Percentiles rank a stretch among this genome's conserved stretches.
phyloP scores from a whole-genome alignment of 805 yeast species.

The Yarrowia deformans region DNA sequence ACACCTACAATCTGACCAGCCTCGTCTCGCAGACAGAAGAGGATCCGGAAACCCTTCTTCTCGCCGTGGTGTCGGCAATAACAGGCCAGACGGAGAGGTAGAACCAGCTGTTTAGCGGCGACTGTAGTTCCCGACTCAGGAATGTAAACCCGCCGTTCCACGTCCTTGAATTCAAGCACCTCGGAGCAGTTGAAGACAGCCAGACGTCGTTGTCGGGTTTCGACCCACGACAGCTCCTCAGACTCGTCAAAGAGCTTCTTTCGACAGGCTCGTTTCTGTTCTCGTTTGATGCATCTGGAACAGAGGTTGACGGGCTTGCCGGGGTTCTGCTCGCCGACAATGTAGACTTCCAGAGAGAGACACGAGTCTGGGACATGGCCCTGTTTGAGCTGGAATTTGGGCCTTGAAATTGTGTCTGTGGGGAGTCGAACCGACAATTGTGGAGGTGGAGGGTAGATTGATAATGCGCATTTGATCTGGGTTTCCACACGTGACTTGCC shows the following conservation, averaged over 20 bases:
- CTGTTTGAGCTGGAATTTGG: conserved; percentile 70
- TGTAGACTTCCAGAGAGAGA: conserved; percentile 72
- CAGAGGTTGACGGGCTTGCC: conserved; percentile 75
- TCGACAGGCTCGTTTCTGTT: conserved; percentile 91
- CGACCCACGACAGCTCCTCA: conserved; percentile 82
- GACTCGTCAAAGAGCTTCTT: conserved; percentile 76
- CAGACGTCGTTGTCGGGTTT: conserved; percentile 76
- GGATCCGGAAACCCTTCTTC: conserved; percentile 71
- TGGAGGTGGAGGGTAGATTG: conserved; percentile 77
- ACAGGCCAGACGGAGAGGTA: conserved; percentile 86
- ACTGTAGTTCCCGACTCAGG: conserved; percentile 34
- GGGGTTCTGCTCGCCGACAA: conserved; percentile 62
- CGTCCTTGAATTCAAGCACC: conserved; percentile 44
- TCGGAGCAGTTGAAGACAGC: conserved; percentile 92
- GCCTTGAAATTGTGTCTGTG: conserved; percentile 84
- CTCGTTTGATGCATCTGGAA: conserved; percentile 87
- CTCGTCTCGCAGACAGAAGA: conserved; percentile 63
- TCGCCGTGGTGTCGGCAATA: conserved; percentile 96
- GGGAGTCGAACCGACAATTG: conserved; percentile 80
- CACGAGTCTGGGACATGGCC: conserved; percentile 44
- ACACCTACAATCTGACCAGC: conserved; percentile 72
- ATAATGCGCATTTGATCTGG: conserved; percentile 79
- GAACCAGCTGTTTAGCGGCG: conserved; percentile 53
- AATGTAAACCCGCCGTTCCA: conserved; percentile 56
- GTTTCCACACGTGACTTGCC: conserved; percentile 91